Percentiles rank a stretch among this genome's conserved stretches.
Conservation (phyloP, 2,329 filamentous ascomycete species). For the Neonectria magnoliae region DNA sequence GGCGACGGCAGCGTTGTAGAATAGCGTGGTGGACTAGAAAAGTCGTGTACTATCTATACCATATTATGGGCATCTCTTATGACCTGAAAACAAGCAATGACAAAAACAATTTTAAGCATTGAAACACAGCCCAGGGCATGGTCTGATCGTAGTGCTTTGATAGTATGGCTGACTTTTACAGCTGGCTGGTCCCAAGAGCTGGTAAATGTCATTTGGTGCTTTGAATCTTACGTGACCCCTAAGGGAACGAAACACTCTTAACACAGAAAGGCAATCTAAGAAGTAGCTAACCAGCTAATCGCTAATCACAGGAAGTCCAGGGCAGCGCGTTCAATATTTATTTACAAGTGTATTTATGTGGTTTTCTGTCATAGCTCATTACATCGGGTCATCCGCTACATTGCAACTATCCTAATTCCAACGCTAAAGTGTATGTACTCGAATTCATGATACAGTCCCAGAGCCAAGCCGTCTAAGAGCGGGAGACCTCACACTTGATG, state of each 20-base stretch:
- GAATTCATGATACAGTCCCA: conserved; percentile 14
- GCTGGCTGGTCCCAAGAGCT: too few species aligned
- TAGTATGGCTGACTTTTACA: neutral
- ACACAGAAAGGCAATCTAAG: neutral
- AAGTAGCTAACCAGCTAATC: neutral
- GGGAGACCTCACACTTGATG: conserved; percentile 90
- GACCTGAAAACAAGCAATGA: conserved; percentile 41
- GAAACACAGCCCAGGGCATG: neutral
- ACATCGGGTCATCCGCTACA: conserved; percentile 25
- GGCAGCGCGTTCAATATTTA: conserved; percentile 4
- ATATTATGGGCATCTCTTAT: conserved; percentile 43
- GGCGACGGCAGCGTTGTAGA: conserved; percentile 24
- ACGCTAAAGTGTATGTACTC: conserved; percentile 19
- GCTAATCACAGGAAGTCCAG: neutral
- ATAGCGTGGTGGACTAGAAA: conserved; percentile 31
- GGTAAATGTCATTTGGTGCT: neutral
- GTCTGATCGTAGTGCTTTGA: neutral
- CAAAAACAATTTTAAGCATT: conserved; percentile 25
- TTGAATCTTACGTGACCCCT: neutral
- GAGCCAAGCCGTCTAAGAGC: conserved; percentile 48
- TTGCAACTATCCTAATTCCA: conserved; percentile 16
- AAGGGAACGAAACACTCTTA: neutral
- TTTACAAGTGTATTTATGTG: conserved; percentile 18
- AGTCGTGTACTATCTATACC: conserved; percentile 48
- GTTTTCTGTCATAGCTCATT: conserved; percentile 34